Evolutionary conservation across 2,329 filamentous ascomycete species (phyloP).

Genomic region (Westerdykella sp.): DNA sequence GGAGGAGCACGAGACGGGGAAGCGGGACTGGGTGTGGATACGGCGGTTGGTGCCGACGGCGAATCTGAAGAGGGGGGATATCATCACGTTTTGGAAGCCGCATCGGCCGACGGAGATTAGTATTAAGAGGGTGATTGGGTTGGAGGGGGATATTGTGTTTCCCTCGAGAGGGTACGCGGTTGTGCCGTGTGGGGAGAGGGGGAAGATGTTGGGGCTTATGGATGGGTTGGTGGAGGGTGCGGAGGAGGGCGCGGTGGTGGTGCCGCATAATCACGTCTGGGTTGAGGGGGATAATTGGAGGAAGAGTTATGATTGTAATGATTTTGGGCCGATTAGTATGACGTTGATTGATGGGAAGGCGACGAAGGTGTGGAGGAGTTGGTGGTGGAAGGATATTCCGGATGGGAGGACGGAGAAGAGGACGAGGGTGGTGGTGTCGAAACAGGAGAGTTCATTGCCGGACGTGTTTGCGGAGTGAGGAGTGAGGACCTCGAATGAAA

Average conservation of each 20-base stretch:
- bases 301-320: constrained; percentile 76
- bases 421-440: constrained; percentile 38
- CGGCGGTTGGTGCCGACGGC: constrained; percentile 19
- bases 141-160: constrained; percentile 71
- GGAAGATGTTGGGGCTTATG: constrained; percentile 15
- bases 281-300: constrained; percentile 81
- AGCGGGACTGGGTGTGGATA: constrained; percentile 36
- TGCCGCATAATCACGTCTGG: constrained; percentile 87
- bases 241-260: constrained; percentile 41
- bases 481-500: not conserved
- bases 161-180: constrained; percentile 42
- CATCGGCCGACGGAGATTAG: constrained; percentile 60
- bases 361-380: constrained; percentile 59
- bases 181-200: constrained; percentile 15
- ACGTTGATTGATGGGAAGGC: constrained; percentile 70
- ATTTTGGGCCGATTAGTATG: constrained; percentile 76
- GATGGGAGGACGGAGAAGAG: constrained; percentile 53
- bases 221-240: constrained; percentile 26
- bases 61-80: constrained; percentile 38
- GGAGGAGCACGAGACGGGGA: constrained; percentile 34
- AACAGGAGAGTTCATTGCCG: constrained; percentile 10
- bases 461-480: constrained; percentile 19
- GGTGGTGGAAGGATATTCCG: constrained; percentile 46
- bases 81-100: constrained; percentile 49
- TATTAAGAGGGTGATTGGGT: constrained; percentile 76